These are phyloP conservation scores for Ophiostoma piceae DNA, from an alignment of 2,329 filamentous ascomycete genomes.

Conservation along the genomic window DNA sequence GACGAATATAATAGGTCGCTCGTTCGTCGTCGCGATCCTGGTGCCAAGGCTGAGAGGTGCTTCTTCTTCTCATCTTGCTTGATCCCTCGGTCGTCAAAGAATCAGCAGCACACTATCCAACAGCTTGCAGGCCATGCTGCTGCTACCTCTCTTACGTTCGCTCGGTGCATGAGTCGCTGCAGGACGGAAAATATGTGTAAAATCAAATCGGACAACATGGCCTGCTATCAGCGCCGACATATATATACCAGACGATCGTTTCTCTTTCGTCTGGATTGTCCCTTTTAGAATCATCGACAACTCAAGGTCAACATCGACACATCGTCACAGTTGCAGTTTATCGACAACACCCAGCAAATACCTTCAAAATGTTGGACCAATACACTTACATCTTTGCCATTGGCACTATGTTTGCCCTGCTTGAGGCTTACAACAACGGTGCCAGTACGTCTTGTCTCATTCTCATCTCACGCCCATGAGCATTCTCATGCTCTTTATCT, in stretches of 20 bases:
- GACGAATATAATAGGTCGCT: constrained; percentile 15
- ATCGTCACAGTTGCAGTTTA: constrained; percentile 2
- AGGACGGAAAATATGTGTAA: neutral
- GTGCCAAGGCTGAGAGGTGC: constrained; percentile 12
- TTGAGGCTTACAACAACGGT: constrained; percentile 74
- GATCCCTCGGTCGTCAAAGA: neutral
- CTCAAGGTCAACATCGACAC: neutral
- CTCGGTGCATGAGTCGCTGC: neutral
- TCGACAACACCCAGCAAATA: neutral
- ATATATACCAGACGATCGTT: constrained; percentile 13
- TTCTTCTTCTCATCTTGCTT: constrained; percentile 7
- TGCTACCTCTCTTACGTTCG: neutral
- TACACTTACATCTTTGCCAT: constrained; percentile 71
- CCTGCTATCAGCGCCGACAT: neutral
- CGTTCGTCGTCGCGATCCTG: neutral
- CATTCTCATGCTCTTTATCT: neutral
- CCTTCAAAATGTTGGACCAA: constrained; percentile 42
- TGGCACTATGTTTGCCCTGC: constrained; percentile 68
- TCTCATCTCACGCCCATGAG: neutral
- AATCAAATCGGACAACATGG: neutral
- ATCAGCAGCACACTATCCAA: neutral
- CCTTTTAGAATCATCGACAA: neutral
- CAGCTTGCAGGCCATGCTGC: neutral
- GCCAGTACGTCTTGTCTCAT: constrained; percentile 51
- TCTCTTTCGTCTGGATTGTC: constrained; percentile 7